These are phyloP conservation scores for Arachis monticola DNA, from an alignment of 331 rosid species.

Conservation along the genomic window DNA sequence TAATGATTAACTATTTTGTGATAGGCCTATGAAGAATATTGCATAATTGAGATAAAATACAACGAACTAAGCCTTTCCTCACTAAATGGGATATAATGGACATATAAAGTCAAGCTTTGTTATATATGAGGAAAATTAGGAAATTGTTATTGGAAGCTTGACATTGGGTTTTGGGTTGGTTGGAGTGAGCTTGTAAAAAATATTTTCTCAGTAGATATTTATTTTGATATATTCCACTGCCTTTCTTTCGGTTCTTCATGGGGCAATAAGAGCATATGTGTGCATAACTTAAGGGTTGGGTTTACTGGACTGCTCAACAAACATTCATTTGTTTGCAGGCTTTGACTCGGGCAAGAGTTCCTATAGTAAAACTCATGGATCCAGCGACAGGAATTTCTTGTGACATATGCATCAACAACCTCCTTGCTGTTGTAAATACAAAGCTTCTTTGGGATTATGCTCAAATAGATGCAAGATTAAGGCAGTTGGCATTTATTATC, in stretches of 20 bases:
- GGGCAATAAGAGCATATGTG: not conserved
- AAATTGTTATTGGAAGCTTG: not conserved
- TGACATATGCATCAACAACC: slow-evolving; percentile 95
- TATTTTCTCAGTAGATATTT: slow-evolving; percentile 3
- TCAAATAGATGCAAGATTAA: slow-evolving; percentile 70
- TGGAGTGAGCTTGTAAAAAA: not conserved
- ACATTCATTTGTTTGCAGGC: slow-evolving; percentile 67
- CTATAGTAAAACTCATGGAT: slow-evolving; percentile 96
- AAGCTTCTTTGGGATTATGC: slow-evolving; percentile 92
- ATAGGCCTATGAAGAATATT: not conserved
- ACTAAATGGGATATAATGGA: not conserved
- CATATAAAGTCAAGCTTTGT: not conserved
- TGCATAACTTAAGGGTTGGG: not conserved
- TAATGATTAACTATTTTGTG: slow-evolving; percentile 5
- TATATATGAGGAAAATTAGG: not conserved
- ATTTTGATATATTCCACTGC: not conserved
- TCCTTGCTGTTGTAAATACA: slow-evolving; percentile 92
- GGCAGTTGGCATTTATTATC: slow-evolving; percentile 82
- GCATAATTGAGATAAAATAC: slow-evolving; percentile 6
- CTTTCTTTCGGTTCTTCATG: slow-evolving; percentile 1
- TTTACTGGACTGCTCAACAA: slow-evolving; percentile 6
- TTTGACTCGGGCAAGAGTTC: slow-evolving; percentile 94
- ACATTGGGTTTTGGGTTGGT: slow-evolving; percentile 4
- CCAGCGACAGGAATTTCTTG: slow-evolving; percentile 90
- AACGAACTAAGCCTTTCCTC: no score